phyloP scores from a whole-genome alignment of 768 basidiomycete genomes.

The Cubamyces sp. region DNA sequence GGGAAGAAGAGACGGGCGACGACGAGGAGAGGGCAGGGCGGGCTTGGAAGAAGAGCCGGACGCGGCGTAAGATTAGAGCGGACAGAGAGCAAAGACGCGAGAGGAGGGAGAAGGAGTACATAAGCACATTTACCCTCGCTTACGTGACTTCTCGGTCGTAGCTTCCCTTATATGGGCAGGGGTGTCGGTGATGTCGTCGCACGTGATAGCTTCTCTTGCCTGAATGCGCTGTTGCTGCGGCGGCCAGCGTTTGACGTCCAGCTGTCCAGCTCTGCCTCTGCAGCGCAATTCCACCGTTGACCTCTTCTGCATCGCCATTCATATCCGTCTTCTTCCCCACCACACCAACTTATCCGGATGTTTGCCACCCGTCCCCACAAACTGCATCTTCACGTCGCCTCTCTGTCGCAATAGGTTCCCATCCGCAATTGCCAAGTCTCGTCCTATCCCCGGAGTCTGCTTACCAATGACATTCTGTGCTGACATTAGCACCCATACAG shows the following conservation, averaged over 20 bases:
- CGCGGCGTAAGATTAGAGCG: constrained; percentile 22
- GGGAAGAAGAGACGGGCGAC: constrained; percentile 1
- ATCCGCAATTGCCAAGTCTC: too few relatives aligned
- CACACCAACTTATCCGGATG: too few relatives aligned
- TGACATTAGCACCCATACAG: too few relatives aligned
- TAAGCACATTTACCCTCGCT: constrained; percentile 24
- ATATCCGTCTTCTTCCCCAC: too few relatives aligned
- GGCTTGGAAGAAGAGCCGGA: constrained; percentile 5
- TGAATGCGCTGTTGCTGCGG: too few relatives aligned
- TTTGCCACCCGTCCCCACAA: too few relatives aligned
- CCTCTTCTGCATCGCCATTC: too few relatives aligned
- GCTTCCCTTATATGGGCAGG: constrained; percentile 1
- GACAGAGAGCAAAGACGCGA: neutral
- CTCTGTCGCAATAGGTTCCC: too few relatives aligned
- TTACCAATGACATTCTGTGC: too few relatives aligned
- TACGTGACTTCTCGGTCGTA: constrained; percentile 21
- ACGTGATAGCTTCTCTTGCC: constrained; percentile 9
- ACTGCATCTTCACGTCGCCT: too few relatives aligned
- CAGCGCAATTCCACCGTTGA: neutral
- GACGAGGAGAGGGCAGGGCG: constrained; percentile 8
- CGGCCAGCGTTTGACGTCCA: too few relatives aligned
- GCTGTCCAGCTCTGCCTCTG: neutral
- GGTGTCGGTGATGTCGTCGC: neutral
- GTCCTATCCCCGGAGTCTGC: too few relatives aligned
- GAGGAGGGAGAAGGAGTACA: constrained; percentile 14